phyloP scores from a whole-genome alignment of 169 alveolate species.

The Amoebophrya sp. region DNA sequence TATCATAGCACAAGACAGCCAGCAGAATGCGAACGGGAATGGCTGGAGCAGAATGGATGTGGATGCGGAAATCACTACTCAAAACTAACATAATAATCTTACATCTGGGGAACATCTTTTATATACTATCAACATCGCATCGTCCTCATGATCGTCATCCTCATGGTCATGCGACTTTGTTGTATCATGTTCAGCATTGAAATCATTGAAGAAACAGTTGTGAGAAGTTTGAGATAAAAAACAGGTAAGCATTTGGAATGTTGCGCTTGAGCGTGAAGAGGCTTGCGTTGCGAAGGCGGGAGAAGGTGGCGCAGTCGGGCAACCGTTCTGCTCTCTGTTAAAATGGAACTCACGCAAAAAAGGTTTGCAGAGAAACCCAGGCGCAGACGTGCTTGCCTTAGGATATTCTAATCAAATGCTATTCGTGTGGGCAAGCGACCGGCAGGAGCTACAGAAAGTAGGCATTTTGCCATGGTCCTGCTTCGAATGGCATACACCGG shows the following conservation, averaged over 20 bases:
- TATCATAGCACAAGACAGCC: no score
- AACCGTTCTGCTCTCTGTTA: neutral
- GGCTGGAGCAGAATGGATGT: no score
- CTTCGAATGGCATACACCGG: neutral
- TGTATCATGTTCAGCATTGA: no score
- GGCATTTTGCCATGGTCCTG: neutral
- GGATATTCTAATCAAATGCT: neutral
- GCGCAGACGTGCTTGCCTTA: neutral
- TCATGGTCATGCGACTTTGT: no score
- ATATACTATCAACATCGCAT: no score
- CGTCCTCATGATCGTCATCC: no score
- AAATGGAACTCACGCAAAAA: neutral
- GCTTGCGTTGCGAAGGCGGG: neutral
- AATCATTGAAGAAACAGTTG: no score
- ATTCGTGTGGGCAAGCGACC: neutral
- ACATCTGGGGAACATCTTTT: no score
- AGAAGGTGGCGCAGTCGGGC: neutral
- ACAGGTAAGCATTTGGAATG: neutral
- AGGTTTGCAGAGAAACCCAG: neutral
- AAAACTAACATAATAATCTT: no score
- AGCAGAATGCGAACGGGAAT: no score
- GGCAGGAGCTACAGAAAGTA: neutral
- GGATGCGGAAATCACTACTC: no score
- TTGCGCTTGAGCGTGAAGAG: neutral
- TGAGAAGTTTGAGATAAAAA: no score